Percentiles rank a stretch among this genome's conserved stretches.
Evolutionary conservation across 2,329 filamentous ascomycete species (phyloP).

Genomic region (Bipolaris cookei): DNA sequence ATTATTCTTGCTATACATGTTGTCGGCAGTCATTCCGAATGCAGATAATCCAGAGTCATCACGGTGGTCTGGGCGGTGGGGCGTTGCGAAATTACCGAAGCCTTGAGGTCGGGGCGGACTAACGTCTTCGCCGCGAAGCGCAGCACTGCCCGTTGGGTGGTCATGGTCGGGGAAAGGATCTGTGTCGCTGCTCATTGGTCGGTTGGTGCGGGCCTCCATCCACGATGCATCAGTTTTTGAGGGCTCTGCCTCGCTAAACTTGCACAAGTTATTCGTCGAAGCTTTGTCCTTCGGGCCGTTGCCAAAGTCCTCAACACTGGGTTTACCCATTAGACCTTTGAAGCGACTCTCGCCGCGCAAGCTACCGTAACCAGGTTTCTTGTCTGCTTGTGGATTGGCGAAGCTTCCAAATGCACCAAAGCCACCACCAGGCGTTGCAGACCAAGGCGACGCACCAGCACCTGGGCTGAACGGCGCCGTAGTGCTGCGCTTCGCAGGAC

Average conservation of each 20-base stretch:
- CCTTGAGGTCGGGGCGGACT: slow-evolving; percentile 59
- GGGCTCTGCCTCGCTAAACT: slow-evolving; percentile 59
- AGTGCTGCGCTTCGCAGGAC: slow-evolving; percentile 62
- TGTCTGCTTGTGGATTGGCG: slow-evolving; percentile 66
- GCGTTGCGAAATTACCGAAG: slow-evolving; percentile 52
- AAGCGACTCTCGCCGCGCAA: slow-evolving; percentile 80
- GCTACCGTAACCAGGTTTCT: slow-evolving; percentile 71
- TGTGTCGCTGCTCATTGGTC: slow-evolving; percentile 66
- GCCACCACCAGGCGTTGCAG: slow-evolving; percentile 64
- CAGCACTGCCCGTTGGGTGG: slow-evolving; percentile 69
- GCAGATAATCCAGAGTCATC: slow-evolving; percentile 66
- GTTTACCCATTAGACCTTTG: slow-evolving; percentile 82
- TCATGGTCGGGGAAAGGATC: slow-evolving; percentile 76
- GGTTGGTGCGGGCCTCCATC: slow-evolving; percentile 56
- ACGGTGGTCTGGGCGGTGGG: slow-evolving; percentile 57
- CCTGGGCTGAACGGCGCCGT: slow-evolving; percentile 62
- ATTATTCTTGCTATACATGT: slow-evolving; percentile 64
- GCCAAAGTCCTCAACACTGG: slow-evolving; percentile 69
- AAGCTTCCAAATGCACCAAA: slow-evolving; percentile 91
- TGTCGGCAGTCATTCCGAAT: slow-evolving; percentile 66
- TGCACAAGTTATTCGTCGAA: slow-evolving; percentile 60
- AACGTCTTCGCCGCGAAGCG: slow-evolving; percentile 76
- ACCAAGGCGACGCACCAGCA: slow-evolving; percentile 63
- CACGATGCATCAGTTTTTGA: slow-evolving; percentile 59
- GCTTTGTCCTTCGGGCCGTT: slow-evolving; percentile 61